Base-by-base conservation (phyloP, 2,329 filamentous ascomycete species). In the Phaeosphaeriaceae sp. region DNA sequence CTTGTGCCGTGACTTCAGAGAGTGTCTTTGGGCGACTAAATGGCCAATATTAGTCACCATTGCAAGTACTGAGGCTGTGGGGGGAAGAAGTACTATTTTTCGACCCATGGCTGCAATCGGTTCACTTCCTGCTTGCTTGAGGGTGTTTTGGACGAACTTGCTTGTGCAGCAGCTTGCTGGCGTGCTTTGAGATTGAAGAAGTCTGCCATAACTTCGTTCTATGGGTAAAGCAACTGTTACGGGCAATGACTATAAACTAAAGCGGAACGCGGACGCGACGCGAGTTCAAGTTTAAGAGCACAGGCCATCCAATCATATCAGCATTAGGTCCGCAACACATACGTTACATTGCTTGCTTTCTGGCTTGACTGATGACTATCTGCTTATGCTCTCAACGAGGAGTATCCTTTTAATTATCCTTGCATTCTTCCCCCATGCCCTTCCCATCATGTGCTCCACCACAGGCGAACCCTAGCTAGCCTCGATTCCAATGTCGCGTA, bases 171-270 rank as follows among this genome's bases (percentile, higher is more conserved):
- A 69, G 91, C 82, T 33, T 81, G 80, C 55, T 85, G 83, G 37
- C 93, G 87, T 45, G 93, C 93, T 76, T 96, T 96, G 66, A 97
- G 83, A 73, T 96, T 93, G 77, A 99, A 99, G 76, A 99, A 99
- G 71, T 85, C 92, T 41, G 91, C 86, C 89, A 97, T 96, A 47
- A 44, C 33, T 38, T 16, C 32, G 37, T 38, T n/a, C 32, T 44
- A 42, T 53, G 17, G 45, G 44, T 47, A 44, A 42, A 40, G 28
- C 23, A 8, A 11, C 11, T 43, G 47, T 54, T 50, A 47, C 34
- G 50, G 33, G 40, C 23, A 47, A 51, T 43, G 34, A 41, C 28
- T 46, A 36, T 38, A 52, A 52, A 50, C 60, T 66, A 63, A 68
- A 67, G 61, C 63, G 61, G 50, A 58, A 68, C 60, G 61, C 69